phyloP scores from a whole-genome alignment of 331 rosid species.

The Quercus tomentella region DNA sequence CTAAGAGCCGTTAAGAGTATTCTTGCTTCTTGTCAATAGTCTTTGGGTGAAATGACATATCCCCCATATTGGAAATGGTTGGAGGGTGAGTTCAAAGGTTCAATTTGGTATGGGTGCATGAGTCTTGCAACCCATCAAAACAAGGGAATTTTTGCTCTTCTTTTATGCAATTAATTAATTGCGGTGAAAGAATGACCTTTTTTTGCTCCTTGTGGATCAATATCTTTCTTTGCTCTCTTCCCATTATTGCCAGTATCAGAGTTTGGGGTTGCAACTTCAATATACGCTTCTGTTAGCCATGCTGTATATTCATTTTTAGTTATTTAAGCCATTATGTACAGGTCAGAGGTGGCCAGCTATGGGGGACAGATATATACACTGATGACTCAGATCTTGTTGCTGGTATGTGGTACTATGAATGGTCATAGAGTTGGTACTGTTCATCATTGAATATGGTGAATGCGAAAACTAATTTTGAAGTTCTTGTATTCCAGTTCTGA shows the following conservation, averaged over 20 bases:
- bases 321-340: conserved; percentile 32
- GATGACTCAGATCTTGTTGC: conserved; percentile 98
- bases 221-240: conserved; percentile 9
- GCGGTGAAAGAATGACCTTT: neutral
- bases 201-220: neutral
- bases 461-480: conserved; percentile 18
- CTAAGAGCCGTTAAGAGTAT: neutral
- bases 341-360: conserved; percentile 95
- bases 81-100: neutral
- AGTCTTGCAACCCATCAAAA: neutral
- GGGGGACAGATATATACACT: conserved; percentile 98
- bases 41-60: neutral
- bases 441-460: conserved; percentile 1
- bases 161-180: neutral
- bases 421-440: conserved; percentile 2
- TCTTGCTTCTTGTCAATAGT: neutral
- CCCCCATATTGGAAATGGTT: neutral
- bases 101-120: neutral
- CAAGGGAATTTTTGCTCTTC: neutral
- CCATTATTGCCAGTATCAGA: neutral
- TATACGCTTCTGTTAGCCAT: conserved; percentile 3
- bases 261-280: neutral
- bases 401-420: conserved; percentile 44
- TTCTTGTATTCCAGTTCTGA: conserved; percentile 66
- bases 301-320: conserved; percentile 1